These are phyloP conservation scores for Colletotrichum destructivum DNA, from an alignment of 2,329 filamentous ascomycete genomes.

Conservation along the genomic window DNA sequence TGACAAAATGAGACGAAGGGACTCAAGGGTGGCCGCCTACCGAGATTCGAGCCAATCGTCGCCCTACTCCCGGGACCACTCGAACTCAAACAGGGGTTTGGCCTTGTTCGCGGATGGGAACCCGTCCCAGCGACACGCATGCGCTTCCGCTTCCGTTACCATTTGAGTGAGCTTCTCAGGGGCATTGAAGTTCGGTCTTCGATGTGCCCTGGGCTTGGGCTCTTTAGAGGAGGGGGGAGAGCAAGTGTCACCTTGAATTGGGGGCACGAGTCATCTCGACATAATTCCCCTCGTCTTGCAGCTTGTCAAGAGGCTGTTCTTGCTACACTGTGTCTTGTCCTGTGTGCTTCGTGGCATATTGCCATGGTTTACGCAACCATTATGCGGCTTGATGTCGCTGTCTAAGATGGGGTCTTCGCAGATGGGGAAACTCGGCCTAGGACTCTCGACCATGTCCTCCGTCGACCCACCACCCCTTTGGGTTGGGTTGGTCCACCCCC, in stretches of 20 bases:
- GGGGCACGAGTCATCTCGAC: background rate
- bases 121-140: slow-evolving; percentile 36
- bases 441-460: slow-evolving; percentile 10
- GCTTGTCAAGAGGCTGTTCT: background rate
- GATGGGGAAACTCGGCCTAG: slow-evolving; percentile 16
- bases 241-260: too few relatives aligned
- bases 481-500: slow-evolving; percentile 1
- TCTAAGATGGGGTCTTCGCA: background rate
- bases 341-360: slow-evolving; percentile 4
- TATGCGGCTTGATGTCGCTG: slow-evolving; percentile 8
- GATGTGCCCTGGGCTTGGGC: slow-evolving; percentile 11
- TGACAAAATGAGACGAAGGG: slow-evolving; percentile 38
- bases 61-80: slow-evolving; percentile 10
- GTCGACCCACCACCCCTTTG: slow-evolving; percentile 24
- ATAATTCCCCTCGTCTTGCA: background rate
- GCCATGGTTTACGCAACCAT: background rate
- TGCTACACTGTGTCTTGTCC: background rate
- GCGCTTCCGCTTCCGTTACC: slow-evolving; percentile 30
- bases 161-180: slow-evolving; percentile 31
- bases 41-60: slow-evolving; percentile 35
- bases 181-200: slow-evolving; percentile 2
- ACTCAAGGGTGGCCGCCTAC: slow-evolving; percentile 27
- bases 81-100: slow-evolving; percentile 24
- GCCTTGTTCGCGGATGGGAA: slow-evolving; percentile 29
- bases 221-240: too few relatives aligned